A percentile compares a stretch with the other conserved stretches of the same genome.
Conservation (phyloP, 1,139 yeast genomes). For the Kodamaea ohmeri region DNA sequence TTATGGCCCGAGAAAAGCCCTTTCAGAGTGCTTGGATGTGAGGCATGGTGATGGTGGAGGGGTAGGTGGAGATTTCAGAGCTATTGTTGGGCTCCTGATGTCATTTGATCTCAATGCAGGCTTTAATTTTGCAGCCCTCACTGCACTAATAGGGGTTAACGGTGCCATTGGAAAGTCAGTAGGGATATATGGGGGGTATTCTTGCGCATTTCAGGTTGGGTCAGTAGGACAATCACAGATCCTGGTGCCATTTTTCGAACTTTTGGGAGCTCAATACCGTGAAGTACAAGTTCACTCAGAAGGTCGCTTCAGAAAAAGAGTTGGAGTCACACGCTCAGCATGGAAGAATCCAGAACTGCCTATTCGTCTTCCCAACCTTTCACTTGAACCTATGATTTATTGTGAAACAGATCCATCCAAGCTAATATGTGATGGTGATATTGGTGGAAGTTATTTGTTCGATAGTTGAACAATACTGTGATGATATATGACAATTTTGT, state of each 20-base stretch:
- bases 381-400: constrained; percentile 17
- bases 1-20: constrained; percentile 10
- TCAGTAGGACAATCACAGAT: constrained; percentile 22
- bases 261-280: constrained; percentile 16
- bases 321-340: constrained; percentile 3
- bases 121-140: not conserved
- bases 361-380: constrained; percentile 11
- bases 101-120: constrained; percentile 10
- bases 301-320: no score
- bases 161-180: constrained; percentile 10
- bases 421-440: constrained; percentile 13
- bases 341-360: constrained; percentile 11
- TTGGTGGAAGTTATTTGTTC: constrained; percentile 3
- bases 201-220: constrained; percentile 20
- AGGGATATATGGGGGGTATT: constrained; percentile 5
- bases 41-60: constrained; percentile 23
- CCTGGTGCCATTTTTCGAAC: constrained; percentile 17
- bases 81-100: constrained; percentile 16
- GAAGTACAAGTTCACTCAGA: constrained; percentile 6
- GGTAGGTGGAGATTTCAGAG: constrained; percentile 16
- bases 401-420: constrained; percentile 20
- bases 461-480: not conserved
- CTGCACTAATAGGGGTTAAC: constrained; percentile 6
- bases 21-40: constrained; percentile 22
- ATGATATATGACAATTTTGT: not conserved